A percentile compares a stretch with the other conserved stretches of the same genome.
Evolutionary conservation across 306 rosid species (phyloP).

Genomic region (Medicago arabica): DNA sequence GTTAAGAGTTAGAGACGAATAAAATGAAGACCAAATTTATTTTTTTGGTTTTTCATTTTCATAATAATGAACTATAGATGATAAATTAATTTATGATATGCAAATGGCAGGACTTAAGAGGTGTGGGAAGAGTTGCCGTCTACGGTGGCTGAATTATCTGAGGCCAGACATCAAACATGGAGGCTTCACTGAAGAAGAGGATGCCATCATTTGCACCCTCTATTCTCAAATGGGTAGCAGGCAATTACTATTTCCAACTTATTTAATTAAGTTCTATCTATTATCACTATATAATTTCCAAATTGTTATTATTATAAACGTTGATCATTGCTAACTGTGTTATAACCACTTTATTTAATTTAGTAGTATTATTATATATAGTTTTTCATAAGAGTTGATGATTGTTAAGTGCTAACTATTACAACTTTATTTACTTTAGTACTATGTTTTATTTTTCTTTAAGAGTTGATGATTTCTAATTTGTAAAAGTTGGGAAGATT

Average conservation of each 20-base stretch:
- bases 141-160: constrained; percentile 88
- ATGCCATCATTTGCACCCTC: constrained; percentile 65
- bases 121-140: constrained; percentile 93
- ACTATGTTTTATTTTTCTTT: background rate
- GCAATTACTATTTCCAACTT: constrained; percentile 44
- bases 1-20: no score
- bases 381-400: background rate
- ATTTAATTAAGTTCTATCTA: background rate
- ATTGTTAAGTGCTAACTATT: background rate
- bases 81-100: background rate
- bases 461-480: background rate
- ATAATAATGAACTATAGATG: background rate
- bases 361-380: background rate
- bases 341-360: background rate
- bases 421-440: background rate
- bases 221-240: constrained; percentile 80
- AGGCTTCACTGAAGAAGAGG: constrained; percentile 84
- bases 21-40: no score
- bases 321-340: background rate
- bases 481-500: background rate
- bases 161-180: constrained; percentile 93
- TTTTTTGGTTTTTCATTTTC: background rate
- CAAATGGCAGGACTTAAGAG: constrained; percentile 64
- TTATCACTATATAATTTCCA: background rate
- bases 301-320: background rate